Evolutionary conservation across 1,284 basidiomycete genomes (phyloP), one percentile per base, ranked within the genome.

Genomic region (Cerrena zonata): DNA sequence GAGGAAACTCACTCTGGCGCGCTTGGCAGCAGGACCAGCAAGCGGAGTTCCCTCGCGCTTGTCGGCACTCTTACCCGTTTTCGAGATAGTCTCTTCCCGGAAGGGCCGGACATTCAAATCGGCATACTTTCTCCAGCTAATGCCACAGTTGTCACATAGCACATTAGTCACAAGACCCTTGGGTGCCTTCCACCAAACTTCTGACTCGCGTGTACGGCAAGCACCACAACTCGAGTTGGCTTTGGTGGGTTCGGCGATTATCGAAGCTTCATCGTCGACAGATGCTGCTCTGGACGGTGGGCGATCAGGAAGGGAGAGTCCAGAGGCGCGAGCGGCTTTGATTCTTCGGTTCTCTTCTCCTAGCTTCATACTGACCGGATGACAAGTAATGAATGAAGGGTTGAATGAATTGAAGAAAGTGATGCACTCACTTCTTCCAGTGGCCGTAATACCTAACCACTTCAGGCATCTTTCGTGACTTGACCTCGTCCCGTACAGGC

Each of bases 121-220:
- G 0, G 90, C 91, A 63, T 94, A 94, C 67, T 93, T 94, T 56
- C 91, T 74, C 84, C 91, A 94, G 58, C 80, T 83, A 34, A 76
- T 74, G 46, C 91, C 91, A 62, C 91, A 94, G 26, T 67, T 76
- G 46, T 92, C 87, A 66, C 91, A 92, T 56, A 94, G 78, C 42
- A 91, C 76, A 50, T 74, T 75, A 1, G 79, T 82, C 19, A 74
- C 73, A 48, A 94, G 76, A 38, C 84, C 82, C 65, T 89, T 87
- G 3, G 89, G 88, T 47, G 90, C 85, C 67, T 88, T 85, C 90
- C 89, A 92, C 93, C 91, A 94, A 3, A 71, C 71, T 44, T 74
- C 78, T 5, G 84, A 88, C 56, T 85, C 86, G 53, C 79, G 81
- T 22, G 83, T 91, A 48, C 84, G 77, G 66, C 91, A 89, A 4